phyloP scores from a whole-genome alignment of 129 eudicot species.

The Flaveria bidentis region DNA sequence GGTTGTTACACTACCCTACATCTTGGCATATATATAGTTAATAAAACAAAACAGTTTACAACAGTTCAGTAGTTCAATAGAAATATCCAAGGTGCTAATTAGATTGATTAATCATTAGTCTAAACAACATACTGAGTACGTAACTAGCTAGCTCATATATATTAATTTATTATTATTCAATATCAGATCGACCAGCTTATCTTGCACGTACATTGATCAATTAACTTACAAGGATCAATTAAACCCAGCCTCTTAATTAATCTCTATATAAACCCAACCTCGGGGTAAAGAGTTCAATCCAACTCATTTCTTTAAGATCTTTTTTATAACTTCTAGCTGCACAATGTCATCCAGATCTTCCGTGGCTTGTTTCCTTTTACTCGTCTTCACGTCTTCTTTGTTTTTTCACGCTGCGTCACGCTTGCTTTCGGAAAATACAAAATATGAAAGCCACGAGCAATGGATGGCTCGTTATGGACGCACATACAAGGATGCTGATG shows the following conservation, averaged over 20 bases:
- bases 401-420: no score
- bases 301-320: background rate
- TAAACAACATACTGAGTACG: conserved; percentile 7
- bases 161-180: background rate
- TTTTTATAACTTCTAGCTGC: conserved; percentile 32
- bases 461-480: no score
- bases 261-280: conserved; percentile 12
- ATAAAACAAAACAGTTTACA: background rate
- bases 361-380: no score
- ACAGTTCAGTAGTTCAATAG: background rate
- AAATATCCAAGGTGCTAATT: background rate
- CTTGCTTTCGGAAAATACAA: no score
- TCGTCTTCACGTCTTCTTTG: no score
- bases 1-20: no score
- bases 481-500: no score
- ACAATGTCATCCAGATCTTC: no score
- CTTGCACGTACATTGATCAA: background rate
- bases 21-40: no score
- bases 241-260: background rate
- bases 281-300: conserved; percentile 7
- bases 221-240: background rate
- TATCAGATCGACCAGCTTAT: background rate
- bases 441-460: no score
- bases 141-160: background rate
- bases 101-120: background rate